Base-by-base conservation (phyloP, 345 rosid genomes). In the Lagerstroemia speciosa region DNA sequence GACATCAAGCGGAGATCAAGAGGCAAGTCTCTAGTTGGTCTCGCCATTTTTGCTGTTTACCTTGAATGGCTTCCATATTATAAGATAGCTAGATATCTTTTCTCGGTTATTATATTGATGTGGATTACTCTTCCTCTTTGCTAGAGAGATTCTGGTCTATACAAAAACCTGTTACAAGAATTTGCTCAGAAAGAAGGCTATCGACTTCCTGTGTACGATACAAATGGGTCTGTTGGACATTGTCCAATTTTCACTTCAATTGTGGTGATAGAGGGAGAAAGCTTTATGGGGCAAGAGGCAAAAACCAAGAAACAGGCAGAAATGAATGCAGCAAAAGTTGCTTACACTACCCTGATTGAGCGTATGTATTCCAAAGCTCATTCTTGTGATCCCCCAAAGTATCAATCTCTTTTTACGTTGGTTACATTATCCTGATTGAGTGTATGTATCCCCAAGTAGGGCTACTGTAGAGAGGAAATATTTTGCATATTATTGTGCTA, bases 91-190 rank as follows among this genome's bases (percentile, higher is more conserved):
- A 24, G 64, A 3, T 53, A 43, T 50, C 24, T 64, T 19, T 53
- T 64, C n/a, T 20, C 55, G 14, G 20, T 71, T 37, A 8, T 71
- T 65, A 17, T 29, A 24, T 53, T n/a, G 65, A 30, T 29, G 26
- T 57, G 20, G 48, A 8, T 60, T 45, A 14, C 14, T 26, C 67
- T 55, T 31, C 37, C 16, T 65, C 46, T 66, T 40, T 34, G 27
- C 52, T 34, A 83, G 86, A 79, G 72, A 32, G 86, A 70, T 50
- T 45, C 48, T 67, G 70, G 45, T 38, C 57, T 75, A 30, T 83
- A 75, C 74, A 83, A 83, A 78, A 83, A 70, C 34, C 82, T 80
- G 30, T 69, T 83, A 10, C 86, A 80, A 76, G 86, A 83, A 50
- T 26, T 78, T 33, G 76, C 77, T 67, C 83, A 76, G 45, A 83